Evolutionary conservation across 1,284 basidiomycete species (phyloP), one percentile per base, ranked within the genome.

Genomic region (Rhizoctonia solani): DNA sequence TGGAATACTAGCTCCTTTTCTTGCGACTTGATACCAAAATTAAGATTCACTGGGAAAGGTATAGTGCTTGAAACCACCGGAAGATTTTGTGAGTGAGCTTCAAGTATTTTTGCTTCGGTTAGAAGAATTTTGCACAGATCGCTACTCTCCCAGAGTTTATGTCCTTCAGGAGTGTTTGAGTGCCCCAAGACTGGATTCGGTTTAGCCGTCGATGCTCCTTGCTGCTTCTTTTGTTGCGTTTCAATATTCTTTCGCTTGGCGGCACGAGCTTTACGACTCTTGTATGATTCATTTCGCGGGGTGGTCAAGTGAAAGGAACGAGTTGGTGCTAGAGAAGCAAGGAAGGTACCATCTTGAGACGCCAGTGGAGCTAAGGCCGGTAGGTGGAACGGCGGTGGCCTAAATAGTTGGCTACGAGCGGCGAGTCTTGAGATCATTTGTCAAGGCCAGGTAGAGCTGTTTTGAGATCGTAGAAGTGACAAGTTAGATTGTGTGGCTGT

Each of bases 91-190:
- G 49, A 11, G 5, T 46, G 61, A 6, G 49, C n/a, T 34, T 53
- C 49, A 13, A 65, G 61, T 27, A 65, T 52, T 30, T 65, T 65
- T 16, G 49, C 34, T n/a, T 49, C 47, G 9, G 61, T 65, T 19
- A 65, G 61, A 21, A 65, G 39, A 37, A 54, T 65, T 32, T 54
- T 53, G 39, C 61, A 65, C n/a, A 65, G 39, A 13, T 65, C 61
- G 37, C 61, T 65, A 14, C 54, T 29, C 19, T 23, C 34, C 61
- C 61, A 65, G 14, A 65, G 37, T 65, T 42, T 65, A 9, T 46
- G 32, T 25, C 61, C 61, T 16, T 65, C 61, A 4, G 25, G 37
- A 25, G 47, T 53, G 19, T 53, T 53, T 8, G 50, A 53, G 34
- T 65, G 61, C 4, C 61, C 61, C 6, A 65, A 41, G 8, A 65